A percentile compares a stretch with the other conserved stretches of the same genome.
Evolutionary conservation across 106 monocot genomes (phyloP).

Genomic region (Allium sativum): DNA sequence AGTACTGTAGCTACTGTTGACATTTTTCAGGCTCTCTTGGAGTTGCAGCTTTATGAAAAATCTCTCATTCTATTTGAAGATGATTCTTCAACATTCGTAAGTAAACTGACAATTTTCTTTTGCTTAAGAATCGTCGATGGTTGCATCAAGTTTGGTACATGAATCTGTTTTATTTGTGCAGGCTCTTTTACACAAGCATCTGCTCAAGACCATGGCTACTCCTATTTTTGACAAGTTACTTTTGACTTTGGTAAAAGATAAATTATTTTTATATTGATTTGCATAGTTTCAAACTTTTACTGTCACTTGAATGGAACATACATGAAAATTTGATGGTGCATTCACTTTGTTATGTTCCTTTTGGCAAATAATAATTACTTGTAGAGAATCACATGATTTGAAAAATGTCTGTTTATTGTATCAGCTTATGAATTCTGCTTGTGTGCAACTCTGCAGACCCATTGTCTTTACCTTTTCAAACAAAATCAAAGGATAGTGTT

Average conservation of each 20-base stretch:
- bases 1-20: too few relatives aligned
- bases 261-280: too few relatives aligned
- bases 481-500: too few relatives aligned
- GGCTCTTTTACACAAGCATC: slow-evolving; percentile 83
- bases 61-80: slow-evolving; percentile 79
- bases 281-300: too few relatives aligned
- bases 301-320: too few relatives aligned
- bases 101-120: background rate
- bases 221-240: slow-evolving; percentile 62
- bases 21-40: slow-evolving; percentile 49
- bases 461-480: too few relatives aligned
- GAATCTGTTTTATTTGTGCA: slow-evolving; percentile 11
- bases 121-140: too few relatives aligned
- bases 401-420: background rate
- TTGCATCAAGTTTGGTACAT: too few relatives aligned
- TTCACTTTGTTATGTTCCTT: background rate
- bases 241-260: slow-evolving; percentile 39
- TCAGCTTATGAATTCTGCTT: too few relatives aligned
- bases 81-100: slow-evolving; percentile 70
- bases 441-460: too few relatives aligned
- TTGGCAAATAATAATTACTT: background rate
- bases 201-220: slow-evolving; percentile 65
- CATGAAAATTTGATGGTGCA: background rate
- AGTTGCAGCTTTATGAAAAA: slow-evolving; percentile 87
- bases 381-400: background rate